Evolutionary conservation across 768 basidiomycete genomes (phyloP), one percentile per base, ranked within the genome.

Genomic region (Gymnopilus junonius): DNA sequence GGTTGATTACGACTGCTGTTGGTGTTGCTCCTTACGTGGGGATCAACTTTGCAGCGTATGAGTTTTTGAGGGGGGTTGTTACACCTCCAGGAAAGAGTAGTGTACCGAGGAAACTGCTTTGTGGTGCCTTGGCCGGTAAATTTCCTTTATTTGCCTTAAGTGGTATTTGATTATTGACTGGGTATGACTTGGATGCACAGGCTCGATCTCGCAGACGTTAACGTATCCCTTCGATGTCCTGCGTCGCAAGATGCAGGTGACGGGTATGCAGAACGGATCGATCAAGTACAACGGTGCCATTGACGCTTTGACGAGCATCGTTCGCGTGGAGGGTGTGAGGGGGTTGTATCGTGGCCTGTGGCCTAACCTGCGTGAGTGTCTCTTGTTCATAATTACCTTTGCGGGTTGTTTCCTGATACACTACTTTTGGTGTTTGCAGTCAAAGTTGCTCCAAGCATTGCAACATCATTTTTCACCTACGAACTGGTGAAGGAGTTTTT

Each of bases 151-250:
- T 48, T 31, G 57, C 37, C 48, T 39, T n/a, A 15, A 32, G 11
- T 58, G 7, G 37, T 25, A n/a, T 34, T 37, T 23, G 46, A 56
- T 15, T 14, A 8, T 51, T 48, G 61, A 54, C 27, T n/a, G n/a
- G n/a, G n/a, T n/a, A n/a, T n/a, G n/a, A 20, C 34, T 23, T 32
- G 23, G 32, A 63, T 48, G 56, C 55, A 29, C 76, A 86, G 94
- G 94, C n/a, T 88, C 90, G 25, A 90, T 97, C 66, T 95, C 95
- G 12, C 94, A 98, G 75, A 94, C 95, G 54, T 76, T 98, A 69
- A 98, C 96, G 4, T 98, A 97, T 74, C 97, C 97, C 8, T 93
- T 97, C 70, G 97, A 99, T 74, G 93, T 99, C 5, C 76, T 99
- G 62, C 84, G 97, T 50, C 85, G 97, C 64, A 97, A 98, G 82